phyloP scores from a whole-genome alignment of 2,329 filamentous ascomycete genomes.

The Zopfia rhizophila region DNA sequence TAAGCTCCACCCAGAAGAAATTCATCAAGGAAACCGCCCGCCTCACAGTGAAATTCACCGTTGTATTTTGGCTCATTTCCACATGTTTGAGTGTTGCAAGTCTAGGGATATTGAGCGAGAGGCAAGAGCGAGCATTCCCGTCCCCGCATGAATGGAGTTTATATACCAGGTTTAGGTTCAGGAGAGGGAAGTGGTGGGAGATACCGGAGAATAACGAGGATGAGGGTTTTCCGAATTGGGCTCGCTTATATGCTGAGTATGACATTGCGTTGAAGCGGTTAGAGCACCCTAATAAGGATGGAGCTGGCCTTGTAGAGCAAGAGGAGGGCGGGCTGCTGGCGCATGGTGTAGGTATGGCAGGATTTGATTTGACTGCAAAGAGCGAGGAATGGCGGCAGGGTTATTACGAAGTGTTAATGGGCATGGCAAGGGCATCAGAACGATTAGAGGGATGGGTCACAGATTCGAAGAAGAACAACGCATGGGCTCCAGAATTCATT shows the following conservation, averaged over 20 bases:
- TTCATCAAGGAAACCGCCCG: constrained; percentile 78
- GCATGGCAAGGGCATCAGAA: constrained; percentile 79
- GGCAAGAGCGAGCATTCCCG: constrained; percentile 78
- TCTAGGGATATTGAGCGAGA: constrained; percentile 77
- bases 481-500: constrained; percentile 78
- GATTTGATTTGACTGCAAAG: constrained; percentile 77
- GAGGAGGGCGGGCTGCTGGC: constrained; percentile 60
- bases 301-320: constrained; percentile 70
- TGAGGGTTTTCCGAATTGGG: constrained; percentile 75
- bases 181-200: constrained; percentile 62
- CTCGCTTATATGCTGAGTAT: constrained; percentile 69
- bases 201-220: constrained; percentile 67
- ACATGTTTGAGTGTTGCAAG: constrained; percentile 69
- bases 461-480: constrained; percentile 69
- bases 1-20: constrained; percentile 69
- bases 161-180: constrained; percentile 73
- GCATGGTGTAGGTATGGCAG: constrained; percentile 54
- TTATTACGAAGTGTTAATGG: constrained; percentile 85
- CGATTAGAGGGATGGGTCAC: constrained; percentile 81
- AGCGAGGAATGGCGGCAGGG: constrained; percentile 86
- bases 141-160: constrained; percentile 86
- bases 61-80: constrained; percentile 72
- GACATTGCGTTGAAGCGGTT: constrained; percentile 71
- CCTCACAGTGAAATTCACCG: constrained; percentile 73
- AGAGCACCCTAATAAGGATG: constrained; percentile 76